These are phyloP conservation scores for Zostera marina DNA, from an alignment of 116 monocot species.

Conservation along the genomic window DNA sequence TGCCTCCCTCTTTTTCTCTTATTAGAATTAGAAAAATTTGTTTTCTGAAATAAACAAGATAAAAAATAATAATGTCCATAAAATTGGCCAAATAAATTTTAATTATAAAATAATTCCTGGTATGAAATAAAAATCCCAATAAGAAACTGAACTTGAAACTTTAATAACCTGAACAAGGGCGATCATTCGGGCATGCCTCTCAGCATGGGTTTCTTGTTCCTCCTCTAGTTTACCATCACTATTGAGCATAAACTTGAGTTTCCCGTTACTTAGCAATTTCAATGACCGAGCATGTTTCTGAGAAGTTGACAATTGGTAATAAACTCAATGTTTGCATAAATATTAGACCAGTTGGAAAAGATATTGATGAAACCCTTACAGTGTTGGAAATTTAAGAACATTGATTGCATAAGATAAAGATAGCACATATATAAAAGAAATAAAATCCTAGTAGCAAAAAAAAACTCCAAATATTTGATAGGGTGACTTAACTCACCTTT, in stretches of 20 bases:
- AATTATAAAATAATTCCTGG: neutral
- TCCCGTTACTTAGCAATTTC: slow-evolving; percentile 56
- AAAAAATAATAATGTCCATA: neutral
- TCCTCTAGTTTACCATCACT: slow-evolving; percentile 94
- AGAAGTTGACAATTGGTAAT: neutral
- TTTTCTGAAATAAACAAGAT: slow-evolving; percentile 19
- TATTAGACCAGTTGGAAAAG: too few relatives aligned
- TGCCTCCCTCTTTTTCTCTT: slow-evolving; percentile 44
- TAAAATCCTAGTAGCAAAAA: neutral
- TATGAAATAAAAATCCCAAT: neutral
- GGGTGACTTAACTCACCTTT: slow-evolving; percentile 30
- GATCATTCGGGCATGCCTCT: slow-evolving; percentile 70
- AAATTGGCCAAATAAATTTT: too few relatives aligned
- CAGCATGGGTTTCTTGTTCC: slow-evolving; percentile 85
- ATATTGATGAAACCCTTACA: neutral
- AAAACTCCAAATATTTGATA: too few relatives aligned
- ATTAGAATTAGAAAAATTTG: slow-evolving; percentile 11
- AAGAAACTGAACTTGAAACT: neutral
- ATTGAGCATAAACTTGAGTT: slow-evolving; percentile 64
- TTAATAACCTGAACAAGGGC: slow-evolving; percentile 49
- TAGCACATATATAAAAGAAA: neutral
- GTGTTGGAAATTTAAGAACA: neutral
- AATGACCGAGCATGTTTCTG: slow-evolving; percentile 80
- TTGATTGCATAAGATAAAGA: neutral
- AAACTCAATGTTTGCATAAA: neutral